Percentiles rank a stretch among this genome's conserved stretches.
phyloP scores from a whole-genome alignment of 2,329 filamentous ascomycete species.

The Capronia coronata region DNA sequence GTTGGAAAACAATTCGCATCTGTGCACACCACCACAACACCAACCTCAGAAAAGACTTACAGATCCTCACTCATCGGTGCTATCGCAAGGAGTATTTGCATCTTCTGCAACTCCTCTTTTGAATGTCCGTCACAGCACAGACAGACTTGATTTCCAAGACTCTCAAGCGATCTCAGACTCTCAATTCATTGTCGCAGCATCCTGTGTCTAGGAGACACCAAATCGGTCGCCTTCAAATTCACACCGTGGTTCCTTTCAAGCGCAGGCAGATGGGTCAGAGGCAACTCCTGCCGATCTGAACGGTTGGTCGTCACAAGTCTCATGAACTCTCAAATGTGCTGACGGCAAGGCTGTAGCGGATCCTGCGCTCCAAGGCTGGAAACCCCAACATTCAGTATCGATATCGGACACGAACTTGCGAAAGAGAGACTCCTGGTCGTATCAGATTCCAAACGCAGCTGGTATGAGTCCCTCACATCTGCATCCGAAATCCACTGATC shows the following conservation, averaged over 20 bases:
- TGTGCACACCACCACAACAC: neutral
- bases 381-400: neutral
- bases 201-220: neutral
- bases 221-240: neutral
- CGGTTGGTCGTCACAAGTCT: neutral
- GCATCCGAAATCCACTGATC: too few relatives aligned
- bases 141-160: neutral
- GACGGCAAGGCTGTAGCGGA: neutral
- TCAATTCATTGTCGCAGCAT: neutral
- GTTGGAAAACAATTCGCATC: neutral
- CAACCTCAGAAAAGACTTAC: neutral
- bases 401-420: too few relatives aligned
- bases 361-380: neutral
- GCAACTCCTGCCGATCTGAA: neutral
- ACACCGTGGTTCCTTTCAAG: neutral
- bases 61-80: conserved; percentile 2
- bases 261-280: neutral
- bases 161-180: neutral
- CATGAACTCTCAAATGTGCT: neutral
- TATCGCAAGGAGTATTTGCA: conserved; percentile 1
- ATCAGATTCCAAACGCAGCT: too few relatives aligned
- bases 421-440: too few relatives aligned
- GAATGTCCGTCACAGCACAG: neutral
- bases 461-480: too few relatives aligned
- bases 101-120: conserved; percentile 15